Percentiles rank a stretch among this genome's conserved stretches.
phyloP scores from a whole-genome alignment of 2,329 filamentous ascomycete genomes.

The Cladophialophora immunda region DNA sequence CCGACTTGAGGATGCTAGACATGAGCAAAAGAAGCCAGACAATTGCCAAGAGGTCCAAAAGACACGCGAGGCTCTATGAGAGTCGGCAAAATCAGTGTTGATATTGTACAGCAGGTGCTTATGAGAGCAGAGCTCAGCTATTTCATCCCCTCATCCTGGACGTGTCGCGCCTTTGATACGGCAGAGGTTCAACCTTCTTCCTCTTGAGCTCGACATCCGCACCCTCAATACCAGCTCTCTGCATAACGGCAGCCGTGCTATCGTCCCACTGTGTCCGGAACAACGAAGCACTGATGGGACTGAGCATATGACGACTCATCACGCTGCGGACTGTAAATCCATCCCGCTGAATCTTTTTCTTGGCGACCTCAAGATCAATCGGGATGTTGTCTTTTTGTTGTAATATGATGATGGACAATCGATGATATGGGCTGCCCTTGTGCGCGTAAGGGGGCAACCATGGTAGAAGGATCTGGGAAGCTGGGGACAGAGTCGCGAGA shows the following conservation, averaged over 20 bases:
- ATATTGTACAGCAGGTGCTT: slow-evolving; percentile 27
- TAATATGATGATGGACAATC: slow-evolving; percentile 82
- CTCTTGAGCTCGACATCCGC: slow-evolving; percentile 85
- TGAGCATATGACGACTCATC: slow-evolving; percentile 72
- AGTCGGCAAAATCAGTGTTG: slow-evolving; percentile 10
- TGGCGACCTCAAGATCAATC: slow-evolving; percentile 67
- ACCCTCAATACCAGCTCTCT: slow-evolving; percentile 75
- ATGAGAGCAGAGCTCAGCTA: slow-evolving; percentile 46
- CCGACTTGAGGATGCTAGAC: slow-evolving; percentile 5
- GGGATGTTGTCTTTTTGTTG: slow-evolving; percentile 73
- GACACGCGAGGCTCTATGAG: not conserved
- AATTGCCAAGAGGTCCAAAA: not conserved
- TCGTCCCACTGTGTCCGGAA: slow-evolving; percentile 94
- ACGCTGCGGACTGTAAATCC: slow-evolving; percentile 80
- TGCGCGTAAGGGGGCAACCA: slow-evolving; percentile 89
- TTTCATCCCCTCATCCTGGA: slow-evolving; percentile 49
- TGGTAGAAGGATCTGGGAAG: slow-evolving; percentile 74
- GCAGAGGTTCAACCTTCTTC: slow-evolving; percentile 74
- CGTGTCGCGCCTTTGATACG: slow-evolving; percentile 68
- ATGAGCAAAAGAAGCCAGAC: not conserved
- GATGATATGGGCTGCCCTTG: slow-evolving; percentile 91
- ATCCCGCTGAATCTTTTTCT: slow-evolving; percentile 65
- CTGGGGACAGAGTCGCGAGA: slow-evolving; percentile 67
- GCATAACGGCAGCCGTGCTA: slow-evolving; percentile 85
- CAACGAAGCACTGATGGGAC: slow-evolving; percentile 81